A percentile compares a stretch with the other conserved stretches of the same genome.
Conservation (phyloP, 2,329 filamentous ascomycete species). For the Aspergillus intermedius region DNA sequence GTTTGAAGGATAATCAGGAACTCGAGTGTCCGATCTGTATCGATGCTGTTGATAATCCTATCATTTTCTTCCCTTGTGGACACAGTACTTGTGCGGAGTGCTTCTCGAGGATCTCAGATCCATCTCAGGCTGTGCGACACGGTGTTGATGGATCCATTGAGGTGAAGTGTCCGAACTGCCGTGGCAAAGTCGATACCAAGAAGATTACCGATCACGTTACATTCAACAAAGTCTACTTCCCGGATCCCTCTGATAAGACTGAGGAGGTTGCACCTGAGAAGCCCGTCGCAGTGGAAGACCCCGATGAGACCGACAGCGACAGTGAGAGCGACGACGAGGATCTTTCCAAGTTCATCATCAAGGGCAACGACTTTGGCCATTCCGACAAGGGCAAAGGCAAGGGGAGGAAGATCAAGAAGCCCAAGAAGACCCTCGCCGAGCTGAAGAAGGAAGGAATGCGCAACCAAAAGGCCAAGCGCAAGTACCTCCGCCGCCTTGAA, state of each 20-base stretch:
- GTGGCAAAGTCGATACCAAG: conserved; percentile 57
- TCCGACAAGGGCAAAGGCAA: conserved; percentile 32
- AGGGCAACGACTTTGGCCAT: conserved; percentile 32
- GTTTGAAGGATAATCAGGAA: conserved; percentile 55
- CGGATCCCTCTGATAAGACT: conserved; percentile 38
- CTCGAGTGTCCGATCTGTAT: conserved; percentile 82
- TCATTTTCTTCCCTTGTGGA: conserved; percentile 75
- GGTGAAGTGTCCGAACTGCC: conserved; percentile 70
- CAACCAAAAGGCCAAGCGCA: conserved; percentile 58
- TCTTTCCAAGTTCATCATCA: conserved; percentile 52
- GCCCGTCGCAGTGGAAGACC: conserved; percentile 22
- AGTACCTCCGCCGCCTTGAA: conserved; percentile 63
- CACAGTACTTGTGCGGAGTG: conserved; percentile 75
- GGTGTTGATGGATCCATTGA: conserved; percentile 51
- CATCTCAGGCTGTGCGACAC: conserved; percentile 49
- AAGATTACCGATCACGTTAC: conserved; percentile 67
- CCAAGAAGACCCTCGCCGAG: conserved; percentile 35
- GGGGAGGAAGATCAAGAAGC: conserved; percentile 36
- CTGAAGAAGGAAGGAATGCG: conserved; percentile 47
- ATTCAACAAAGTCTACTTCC: conserved; percentile 68
- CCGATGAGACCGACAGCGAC: conserved; percentile 15
- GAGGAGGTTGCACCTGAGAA: conserved; percentile 10
- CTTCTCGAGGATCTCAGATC: conserved; percentile 62
- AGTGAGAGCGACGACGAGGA: conserved; percentile 28
- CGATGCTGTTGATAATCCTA: conserved; percentile 66